These are phyloP conservation scores for Candida michaelii DNA, from an alignment of 805 yeast species.

Conservation along the genomic window DNA sequence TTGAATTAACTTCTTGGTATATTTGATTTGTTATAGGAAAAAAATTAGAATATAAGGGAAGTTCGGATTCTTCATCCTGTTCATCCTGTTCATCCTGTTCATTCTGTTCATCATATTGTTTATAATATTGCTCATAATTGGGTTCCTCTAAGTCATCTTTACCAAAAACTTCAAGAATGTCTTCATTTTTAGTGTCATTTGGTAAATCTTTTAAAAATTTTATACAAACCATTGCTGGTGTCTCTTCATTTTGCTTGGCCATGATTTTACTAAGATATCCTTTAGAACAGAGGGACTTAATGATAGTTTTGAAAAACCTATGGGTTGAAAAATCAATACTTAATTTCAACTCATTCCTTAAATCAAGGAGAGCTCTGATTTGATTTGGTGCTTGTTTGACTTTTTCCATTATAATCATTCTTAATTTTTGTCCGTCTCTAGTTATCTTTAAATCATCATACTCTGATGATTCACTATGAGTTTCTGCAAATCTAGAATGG, in stretches of 20 bases:
- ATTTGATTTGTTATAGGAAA: conserved; percentile 69
- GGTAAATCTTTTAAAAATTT: conserved; percentile 48
- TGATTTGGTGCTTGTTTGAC: conserved; percentile 59
- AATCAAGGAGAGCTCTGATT: conserved; percentile 59
- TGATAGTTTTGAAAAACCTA: conserved; percentile 49
- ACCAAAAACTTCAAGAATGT: conserved; percentile 12
- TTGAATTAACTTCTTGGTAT: conserved; percentile 43
- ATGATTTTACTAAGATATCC: conserved; percentile 52
- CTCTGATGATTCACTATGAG: conserved; percentile 17
- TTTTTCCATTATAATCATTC: conserved; percentile 43
- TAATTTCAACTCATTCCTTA: conserved; percentile 57
- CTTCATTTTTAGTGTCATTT: conserved; percentile 26
- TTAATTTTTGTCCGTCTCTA: conserved; percentile 29
- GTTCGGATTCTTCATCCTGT: conserved; percentile 19
- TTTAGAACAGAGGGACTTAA: conserved; percentile 43
- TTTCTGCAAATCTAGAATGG: conserved; percentile 46
- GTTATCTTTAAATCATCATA: conserved; percentile 13
- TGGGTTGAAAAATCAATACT: conserved; percentile 39
- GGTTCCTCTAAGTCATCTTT: too few relatives aligned
- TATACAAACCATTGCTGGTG: conserved; percentile 23
- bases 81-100: conserved; percentile 23
- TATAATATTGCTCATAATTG: too few relatives aligned
- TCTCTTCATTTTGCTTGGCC: conserved; percentile 29
- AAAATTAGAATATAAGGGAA: conserved; percentile 47
- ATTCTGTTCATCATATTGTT: conserved; percentile 22